phyloP scores from a whole-genome alignment of 2,329 filamentous ascomycete genomes.

The Pezicula radicicola region DNA sequence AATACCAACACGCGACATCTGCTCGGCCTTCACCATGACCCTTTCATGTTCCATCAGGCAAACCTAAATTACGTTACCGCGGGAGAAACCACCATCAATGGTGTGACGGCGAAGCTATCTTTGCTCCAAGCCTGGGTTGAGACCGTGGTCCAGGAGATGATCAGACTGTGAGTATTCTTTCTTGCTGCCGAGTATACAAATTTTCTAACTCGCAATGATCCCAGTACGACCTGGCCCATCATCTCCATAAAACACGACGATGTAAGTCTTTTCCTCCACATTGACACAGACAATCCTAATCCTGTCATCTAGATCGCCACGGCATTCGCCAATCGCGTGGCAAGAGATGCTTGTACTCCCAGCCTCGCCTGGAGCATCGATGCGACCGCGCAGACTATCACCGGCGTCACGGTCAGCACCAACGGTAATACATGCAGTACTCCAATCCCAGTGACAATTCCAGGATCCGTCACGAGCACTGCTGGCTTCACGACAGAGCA shows the following conservation, averaged over 20 bases:
- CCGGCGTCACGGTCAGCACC: constrained; percentile 40
- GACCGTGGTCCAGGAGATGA: constrained; percentile 23
- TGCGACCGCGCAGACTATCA: constrained; percentile 15
- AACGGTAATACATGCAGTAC: constrained; percentile 15
- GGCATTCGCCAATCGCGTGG: constrained; percentile 47
- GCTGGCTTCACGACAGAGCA: constrained; percentile 33
- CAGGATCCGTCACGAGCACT: constrained; percentile 27
- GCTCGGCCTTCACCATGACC: constrained; percentile 41
- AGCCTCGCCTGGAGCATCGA: constrained; percentile 14
- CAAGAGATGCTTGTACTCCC: constrained; percentile 17
- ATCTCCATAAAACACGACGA: constrained; percentile 55
- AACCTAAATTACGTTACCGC: constrained; percentile 52
- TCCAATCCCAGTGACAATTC: constrained; percentile 29
- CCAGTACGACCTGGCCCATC: constrained; percentile 51
- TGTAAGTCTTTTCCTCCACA: constrained; percentile 30
- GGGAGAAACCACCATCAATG: constrained; percentile 19
- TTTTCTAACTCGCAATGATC: too few species aligned
- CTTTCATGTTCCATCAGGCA: constrained; percentile 53
- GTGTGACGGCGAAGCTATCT: constrained; percentile 18
- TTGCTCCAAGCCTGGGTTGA: constrained; percentile 28
- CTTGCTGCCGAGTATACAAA: too few species aligned
- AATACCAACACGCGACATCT: constrained; percentile 53
- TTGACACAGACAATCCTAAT: background rate
- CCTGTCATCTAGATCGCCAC: constrained; percentile 8
- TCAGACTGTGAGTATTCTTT: constrained; percentile 5